Base-by-base conservation (phyloP, 2,329 filamentous ascomycete genomes). In the Cytospora schulzeri region DNA sequence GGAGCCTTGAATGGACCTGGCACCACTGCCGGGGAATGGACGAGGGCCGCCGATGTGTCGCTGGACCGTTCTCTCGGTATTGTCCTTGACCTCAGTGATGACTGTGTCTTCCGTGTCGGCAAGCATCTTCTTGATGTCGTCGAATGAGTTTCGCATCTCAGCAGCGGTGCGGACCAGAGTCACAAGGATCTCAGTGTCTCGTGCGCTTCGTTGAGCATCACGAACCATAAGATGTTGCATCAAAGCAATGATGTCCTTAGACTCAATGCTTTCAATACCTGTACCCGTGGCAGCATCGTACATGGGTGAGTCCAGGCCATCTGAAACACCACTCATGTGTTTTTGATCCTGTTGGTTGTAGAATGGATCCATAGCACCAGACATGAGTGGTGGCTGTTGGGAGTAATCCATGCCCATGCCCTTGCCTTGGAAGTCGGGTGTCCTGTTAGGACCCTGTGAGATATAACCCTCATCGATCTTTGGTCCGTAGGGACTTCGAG, bases 191-290 rank as follows among this genome's bases (percentile, higher is more conserved):
- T 99, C 95, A 0, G 95, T 98, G 72, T 99, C 95, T 53, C 95
- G 87, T 54, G 95, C 95, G 77, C 95, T 98, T 66, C 95, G 89
- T 78, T 98, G 94, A 50, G 94, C 95, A 78, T 99, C 95, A 41
- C 95, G 90, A 68, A 98, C 95, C 75, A 96, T 98, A 68, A 99
- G 88, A 76, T 99, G 95, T 74, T 99, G 94, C 95, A 99, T 99
- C 66, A 99, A 81, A 28, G 94, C 92, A 68, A 99, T 91, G 71
- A 99, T 96, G 73, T 99, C 95, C 78, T 96, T 95, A 54, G 93
- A 97, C 75, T 98, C 90, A 59, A 99, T 98, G 56, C 90, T 85
- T 69, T 98, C 93, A 60, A 97, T 91, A 38, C 93, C 93, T 67
- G 87, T 88, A 60, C 94, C 94, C 1, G 91, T 96, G 4, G 93